phyloP scores from a whole-genome alignment of 345 rosid species.

The Garcia nutans region DNA sequence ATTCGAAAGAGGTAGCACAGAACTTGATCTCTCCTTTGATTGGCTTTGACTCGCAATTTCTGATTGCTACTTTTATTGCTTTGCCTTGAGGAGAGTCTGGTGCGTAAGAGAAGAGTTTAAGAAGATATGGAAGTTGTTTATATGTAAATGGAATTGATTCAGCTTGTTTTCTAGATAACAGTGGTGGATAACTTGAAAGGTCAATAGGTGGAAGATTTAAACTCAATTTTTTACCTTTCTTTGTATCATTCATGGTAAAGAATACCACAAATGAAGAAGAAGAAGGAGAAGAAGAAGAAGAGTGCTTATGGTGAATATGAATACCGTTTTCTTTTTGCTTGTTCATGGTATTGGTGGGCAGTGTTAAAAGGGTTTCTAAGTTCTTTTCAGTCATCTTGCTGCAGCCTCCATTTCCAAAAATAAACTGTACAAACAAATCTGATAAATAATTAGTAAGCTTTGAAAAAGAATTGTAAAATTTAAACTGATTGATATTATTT shows the following conservation, averaged over 20 bases:
- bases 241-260: conserved; percentile 50
- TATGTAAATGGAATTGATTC: conserved; percentile 49
- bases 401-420: too few species aligned
- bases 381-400: too few species aligned
- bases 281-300: too few species aligned
- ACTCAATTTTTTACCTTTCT: conserved; percentile 36
- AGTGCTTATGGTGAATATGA: too few species aligned
- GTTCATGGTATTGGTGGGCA: too few species aligned
- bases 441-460: too few species aligned
- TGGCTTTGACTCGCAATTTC: conserved; percentile 44
- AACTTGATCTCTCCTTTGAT: conserved; percentile 48
- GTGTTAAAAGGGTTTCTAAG: too few species aligned
- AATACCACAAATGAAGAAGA: conserved; percentile 38
- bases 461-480: too few species aligned
- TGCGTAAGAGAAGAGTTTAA: conserved; percentile 51
- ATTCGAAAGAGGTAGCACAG: conserved; percentile 66
- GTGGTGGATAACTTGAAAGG: conserved; percentile 40
- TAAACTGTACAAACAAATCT: too few species aligned
- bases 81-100: conserved; percentile 58
- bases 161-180: conserved; percentile 62
- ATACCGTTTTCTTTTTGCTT: too few species aligned
- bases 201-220: conserved; percentile 41
- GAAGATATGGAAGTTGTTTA: conserved; percentile 50
- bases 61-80: conserved; percentile 56
- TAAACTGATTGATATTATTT: too few species aligned